Conservation (phyloP, 148 eudicot species). For the Agrostemma githago region DNA sequence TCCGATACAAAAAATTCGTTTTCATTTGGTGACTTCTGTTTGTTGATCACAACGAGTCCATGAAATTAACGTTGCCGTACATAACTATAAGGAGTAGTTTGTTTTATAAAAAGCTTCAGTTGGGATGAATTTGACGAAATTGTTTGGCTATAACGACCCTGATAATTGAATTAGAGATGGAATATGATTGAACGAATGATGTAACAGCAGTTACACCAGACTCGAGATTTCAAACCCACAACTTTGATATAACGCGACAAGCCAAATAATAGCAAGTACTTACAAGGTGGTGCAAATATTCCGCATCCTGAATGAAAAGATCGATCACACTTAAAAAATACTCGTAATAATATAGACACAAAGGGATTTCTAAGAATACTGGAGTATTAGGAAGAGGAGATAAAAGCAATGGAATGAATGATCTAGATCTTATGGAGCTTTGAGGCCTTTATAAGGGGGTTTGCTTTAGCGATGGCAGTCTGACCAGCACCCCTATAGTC, state of each 20-base stretch:
- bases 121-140: no score
- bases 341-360: neutral
- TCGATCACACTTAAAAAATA: neutral
- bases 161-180: no score
- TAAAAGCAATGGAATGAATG: neutral
- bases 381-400: neutral
- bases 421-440: constrained; percentile 46
- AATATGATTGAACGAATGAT: neutral
- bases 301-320: neutral
- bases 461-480: constrained; percentile 32
- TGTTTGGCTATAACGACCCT: no score
- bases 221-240: neutral
- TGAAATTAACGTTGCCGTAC: no score
- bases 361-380: neutral
- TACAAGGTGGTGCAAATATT: neutral
- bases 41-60: no score
- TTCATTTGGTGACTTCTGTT: no score
- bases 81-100: no score
- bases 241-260: neutral
- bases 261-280: neutral
- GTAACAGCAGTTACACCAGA: neutral
- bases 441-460: constrained; percentile 43
- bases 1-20: no score
- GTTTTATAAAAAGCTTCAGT: no score
- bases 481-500: constrained; percentile 32